These are phyloP conservation scores for Nannochloris sp. DNA, from an alignment of 139 green algal genomes.

Conservation along the genomic window DNA sequence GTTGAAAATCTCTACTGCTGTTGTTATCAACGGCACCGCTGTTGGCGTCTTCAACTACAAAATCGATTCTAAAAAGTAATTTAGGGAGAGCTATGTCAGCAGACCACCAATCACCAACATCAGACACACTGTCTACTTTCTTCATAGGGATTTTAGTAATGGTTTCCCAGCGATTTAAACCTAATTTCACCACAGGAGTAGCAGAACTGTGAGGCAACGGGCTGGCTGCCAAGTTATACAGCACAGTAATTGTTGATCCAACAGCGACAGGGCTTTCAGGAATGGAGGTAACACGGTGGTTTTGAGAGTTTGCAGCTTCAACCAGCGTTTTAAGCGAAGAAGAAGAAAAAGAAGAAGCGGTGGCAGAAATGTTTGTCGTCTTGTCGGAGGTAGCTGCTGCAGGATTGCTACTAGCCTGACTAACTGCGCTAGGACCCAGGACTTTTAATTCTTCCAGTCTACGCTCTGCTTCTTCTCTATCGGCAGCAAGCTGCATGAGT, in stretches of 20 bases:
- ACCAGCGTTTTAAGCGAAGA: conserved; percentile 24
- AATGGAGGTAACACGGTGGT: conserved; percentile 28
- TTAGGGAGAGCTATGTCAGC: conserved; percentile 28
- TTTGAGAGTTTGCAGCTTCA: conserved; percentile 2
- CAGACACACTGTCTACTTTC: conserved; percentile 13
- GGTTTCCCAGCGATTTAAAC: conserved; percentile 75
- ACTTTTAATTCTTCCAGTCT: conserved; percentile 18
- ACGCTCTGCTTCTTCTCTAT: conserved; percentile 45
- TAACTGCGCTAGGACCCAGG: not conserved
- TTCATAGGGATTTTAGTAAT: conserved; percentile 48
- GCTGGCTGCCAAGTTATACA: conserved; percentile 59
- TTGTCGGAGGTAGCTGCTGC: too few relatives aligned
- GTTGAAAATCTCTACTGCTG: conserved; percentile 45
- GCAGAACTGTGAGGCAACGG: conserved; percentile 32
- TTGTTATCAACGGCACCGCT: conserved; percentile 70
- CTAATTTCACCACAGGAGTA: conserved; percentile 56
- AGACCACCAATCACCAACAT: conserved; percentile 16
- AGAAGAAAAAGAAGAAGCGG: too few relatives aligned
- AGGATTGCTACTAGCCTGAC: not conserved
- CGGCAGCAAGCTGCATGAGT: conserved; percentile 56
- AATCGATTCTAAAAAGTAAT: conserved; percentile 66
- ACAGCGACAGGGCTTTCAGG: conserved; percentile 22
- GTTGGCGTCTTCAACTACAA: conserved; percentile 59
- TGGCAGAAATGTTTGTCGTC: too few relatives aligned
- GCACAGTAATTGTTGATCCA: conserved; percentile 32